Percentiles rank a stretch among this genome's conserved stretches.
phyloP scores from a whole-genome alignment of 2,329 filamentous ascomycete genomes.

The Penicillium digitatum region DNA sequence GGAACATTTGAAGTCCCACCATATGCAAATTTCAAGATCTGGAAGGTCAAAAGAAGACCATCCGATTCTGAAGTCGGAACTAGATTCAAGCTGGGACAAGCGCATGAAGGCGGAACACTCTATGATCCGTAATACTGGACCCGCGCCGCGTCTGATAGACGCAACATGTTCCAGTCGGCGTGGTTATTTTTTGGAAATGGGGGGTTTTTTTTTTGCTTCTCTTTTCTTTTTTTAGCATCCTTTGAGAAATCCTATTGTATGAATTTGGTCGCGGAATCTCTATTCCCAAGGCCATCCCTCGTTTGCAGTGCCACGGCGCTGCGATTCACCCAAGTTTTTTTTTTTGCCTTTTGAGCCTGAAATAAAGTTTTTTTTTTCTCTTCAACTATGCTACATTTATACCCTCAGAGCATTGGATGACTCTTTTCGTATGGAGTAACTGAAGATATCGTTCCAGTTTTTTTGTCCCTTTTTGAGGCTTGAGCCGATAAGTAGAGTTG shows the following conservation, averaged over 20 bases:
- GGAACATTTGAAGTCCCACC: constrained; percentile 8
- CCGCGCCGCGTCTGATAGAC: constrained; percentile 11
- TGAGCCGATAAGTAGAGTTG: neutral
- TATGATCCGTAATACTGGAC: constrained; percentile 5
- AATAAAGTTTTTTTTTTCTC: constrained; percentile 2
- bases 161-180: constrained; percentile 3
- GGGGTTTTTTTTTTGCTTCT: constrained; percentile 1
- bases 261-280: neutral
- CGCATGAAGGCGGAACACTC: neutral
- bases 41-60: neutral
- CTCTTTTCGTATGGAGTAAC: neutral
- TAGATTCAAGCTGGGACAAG: neutral
- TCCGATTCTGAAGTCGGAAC: neutral
- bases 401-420: neutral
- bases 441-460: neutral
- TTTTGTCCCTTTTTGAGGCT: neutral
- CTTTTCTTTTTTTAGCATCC: constrained; percentile 1
- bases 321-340: neutral
- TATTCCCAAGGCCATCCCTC: constrained; percentile 1
- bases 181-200: constrained; percentile 1
- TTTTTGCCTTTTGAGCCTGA: constrained; percentile 1
- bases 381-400: too few species aligned
- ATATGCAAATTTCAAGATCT: neutral
- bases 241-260: constrained; percentile 8
- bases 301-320: constrained; percentile 17